Evolutionary conservation across 176 grass and related monocot species (phyloP).

Genomic region (Triticum urartu): DNA sequence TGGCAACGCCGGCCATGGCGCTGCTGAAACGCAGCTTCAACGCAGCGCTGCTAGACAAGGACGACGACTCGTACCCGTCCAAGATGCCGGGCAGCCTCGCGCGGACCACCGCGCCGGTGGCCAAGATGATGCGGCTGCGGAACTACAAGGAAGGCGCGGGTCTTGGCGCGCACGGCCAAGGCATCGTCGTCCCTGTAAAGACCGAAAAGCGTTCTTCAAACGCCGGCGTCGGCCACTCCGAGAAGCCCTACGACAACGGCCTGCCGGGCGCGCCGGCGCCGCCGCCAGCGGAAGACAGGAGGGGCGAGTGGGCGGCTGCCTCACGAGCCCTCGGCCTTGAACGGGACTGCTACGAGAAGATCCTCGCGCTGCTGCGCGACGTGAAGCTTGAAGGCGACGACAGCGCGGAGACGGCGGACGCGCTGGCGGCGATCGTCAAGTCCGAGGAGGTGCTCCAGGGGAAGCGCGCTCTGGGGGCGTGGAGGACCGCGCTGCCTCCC

Average conservation of each 20-base stretch:
- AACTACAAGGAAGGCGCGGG: neutral
- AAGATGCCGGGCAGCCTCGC: neutral
- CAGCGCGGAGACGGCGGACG: neutral
- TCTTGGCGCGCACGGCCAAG: neutral
- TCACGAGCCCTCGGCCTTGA: neutral
- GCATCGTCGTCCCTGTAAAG: neutral
- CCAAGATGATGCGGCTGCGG: neutral
- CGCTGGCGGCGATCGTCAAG: neutral
- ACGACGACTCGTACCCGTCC: neutral
- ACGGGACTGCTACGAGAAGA: neutral
- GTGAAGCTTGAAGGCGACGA: neutral
- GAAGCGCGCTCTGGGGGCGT: neutral
- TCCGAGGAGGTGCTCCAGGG: neutral
- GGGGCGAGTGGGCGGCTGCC: neutral
- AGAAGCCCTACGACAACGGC: neutral
- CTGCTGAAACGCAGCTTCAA: neutral
- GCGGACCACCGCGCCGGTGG: neutral
- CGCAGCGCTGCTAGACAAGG: neutral
- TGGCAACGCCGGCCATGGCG: neutral
- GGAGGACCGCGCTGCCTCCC: slow-evolving; percentile 46
- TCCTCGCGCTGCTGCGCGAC: neutral
- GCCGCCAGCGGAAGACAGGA: neutral
- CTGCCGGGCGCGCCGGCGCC: neutral
- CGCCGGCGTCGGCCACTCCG: neutral
- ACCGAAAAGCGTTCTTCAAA: neutral